Percentiles rank a stretch among this genome's conserved stretches.
These are phyloP conservation scores for Trypanosoma brucei DNA, from an alignment of 208 protist genomes.

Conservation along the genomic window DNA sequence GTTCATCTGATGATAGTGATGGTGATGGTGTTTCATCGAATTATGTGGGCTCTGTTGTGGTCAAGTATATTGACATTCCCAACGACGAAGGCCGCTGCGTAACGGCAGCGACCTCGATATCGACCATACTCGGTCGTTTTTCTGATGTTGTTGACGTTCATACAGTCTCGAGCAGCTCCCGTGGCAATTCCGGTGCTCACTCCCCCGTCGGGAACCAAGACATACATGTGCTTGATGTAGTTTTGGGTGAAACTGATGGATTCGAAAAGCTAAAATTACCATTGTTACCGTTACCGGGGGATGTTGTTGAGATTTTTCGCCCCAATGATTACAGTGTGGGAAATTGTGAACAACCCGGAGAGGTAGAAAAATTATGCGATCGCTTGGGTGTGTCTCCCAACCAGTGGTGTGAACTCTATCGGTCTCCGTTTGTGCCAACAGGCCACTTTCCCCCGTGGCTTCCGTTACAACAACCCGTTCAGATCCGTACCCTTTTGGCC, in stretches of 20 bases:
- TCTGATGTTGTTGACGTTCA: conserved; percentile 16
- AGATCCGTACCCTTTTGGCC: conserved; percentile 59
- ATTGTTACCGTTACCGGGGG: conserved; percentile 30
- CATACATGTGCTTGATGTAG: conserved; percentile 5
- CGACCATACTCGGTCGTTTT: conserved; percentile 21
- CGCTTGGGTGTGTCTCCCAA: conserved; percentile 43
- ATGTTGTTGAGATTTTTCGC: conserved; percentile 72
- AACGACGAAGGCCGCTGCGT: conserved; percentile 4
- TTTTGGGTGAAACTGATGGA: not conserved
- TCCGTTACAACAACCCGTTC: conserved; percentile 50
- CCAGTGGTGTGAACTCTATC: conserved; percentile 57
- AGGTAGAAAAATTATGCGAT: conserved; percentile 55
- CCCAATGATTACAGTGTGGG: conserved; percentile 53
- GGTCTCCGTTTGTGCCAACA: conserved; percentile 77
- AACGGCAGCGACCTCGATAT: conserved; percentile 10
- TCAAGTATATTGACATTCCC: conserved; percentile 49
- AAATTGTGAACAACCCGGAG: conserved; percentile 5
- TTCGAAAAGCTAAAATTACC: not conserved
- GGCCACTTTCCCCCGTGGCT: conserved; percentile 80
- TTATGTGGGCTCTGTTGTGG: conserved; percentile 75
- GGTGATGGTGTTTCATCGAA: conserved; percentile 22
- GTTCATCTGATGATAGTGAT: conserved; percentile 6
- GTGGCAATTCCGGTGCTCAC: not conserved
- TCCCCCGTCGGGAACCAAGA: conserved; percentile 3
- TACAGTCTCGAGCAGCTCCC: conserved; percentile 4